These are phyloP conservation scores for Monocercomonoides exilis DNA, from an alignment of 78 protist species.

Conservation along the genomic window DNA sequence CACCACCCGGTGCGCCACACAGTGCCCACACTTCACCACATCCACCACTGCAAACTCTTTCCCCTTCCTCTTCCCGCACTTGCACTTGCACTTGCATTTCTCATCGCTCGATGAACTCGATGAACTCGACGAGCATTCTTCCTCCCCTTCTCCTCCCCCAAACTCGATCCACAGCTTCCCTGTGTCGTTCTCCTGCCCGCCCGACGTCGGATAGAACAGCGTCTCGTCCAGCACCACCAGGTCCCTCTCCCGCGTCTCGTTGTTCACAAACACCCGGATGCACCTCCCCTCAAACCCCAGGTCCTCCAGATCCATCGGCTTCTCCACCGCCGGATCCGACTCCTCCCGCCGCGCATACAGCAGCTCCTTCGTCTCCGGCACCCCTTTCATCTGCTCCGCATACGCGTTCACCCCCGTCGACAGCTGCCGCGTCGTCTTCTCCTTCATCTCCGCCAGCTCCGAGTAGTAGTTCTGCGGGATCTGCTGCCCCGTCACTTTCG, in stretches of 20 bases:
- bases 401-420: not conserved
- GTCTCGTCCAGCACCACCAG: slow-evolving; percentile 29
- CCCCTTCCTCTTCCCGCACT: too few relatives aligned
- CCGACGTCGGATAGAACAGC: slow-evolving; percentile 32
- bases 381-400: not conserved
- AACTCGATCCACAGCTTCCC: slow-evolving; percentile 21
- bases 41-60: not conserved
- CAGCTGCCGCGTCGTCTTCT: not conserved
- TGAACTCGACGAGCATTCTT: too few relatives aligned
- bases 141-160: too few relatives aligned
- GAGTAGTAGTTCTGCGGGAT: slow-evolving; percentile 12
- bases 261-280: not conserved
- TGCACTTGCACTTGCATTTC: too few relatives aligned
- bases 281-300: not conserved
- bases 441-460: slow-evolving; percentile 21
- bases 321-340: not conserved
- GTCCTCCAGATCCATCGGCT: not conserved
- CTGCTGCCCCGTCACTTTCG: not conserved
- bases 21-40: not conserved
- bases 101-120: too few relatives aligned
- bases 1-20: not conserved
- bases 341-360: not conserved
- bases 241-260: not conserved
- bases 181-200: slow-evolving; percentile 38
- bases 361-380: not conserved